A percentile compares a stretch with the other conserved stretches of the same genome.
phyloP scores from a whole-genome alignment of 1,284 basidiomycete species.

The Fomes fomentarius region DNA sequence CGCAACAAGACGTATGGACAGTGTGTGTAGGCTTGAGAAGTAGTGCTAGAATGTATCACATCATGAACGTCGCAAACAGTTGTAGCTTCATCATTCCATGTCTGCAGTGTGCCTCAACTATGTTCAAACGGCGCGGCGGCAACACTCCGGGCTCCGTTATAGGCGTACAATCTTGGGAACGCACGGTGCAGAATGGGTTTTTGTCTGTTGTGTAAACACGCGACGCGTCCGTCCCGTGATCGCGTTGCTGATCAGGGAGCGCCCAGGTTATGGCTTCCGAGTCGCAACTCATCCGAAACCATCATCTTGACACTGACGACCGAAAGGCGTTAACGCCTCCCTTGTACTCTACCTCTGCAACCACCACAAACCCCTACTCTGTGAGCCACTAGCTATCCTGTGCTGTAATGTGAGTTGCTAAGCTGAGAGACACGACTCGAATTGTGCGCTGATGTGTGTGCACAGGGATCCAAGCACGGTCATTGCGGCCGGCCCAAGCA shows the following conservation, averaged over 20 bases:
- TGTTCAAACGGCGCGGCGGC: too few relatives aligned
- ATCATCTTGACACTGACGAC: not conserved
- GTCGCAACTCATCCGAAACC: not conserved
- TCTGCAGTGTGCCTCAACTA: not conserved
- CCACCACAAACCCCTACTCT: not conserved
- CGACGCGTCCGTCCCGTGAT: conserved; percentile 20
- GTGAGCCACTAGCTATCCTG: not conserved
- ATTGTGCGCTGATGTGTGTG: not conserved
- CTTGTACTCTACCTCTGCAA: not conserved
- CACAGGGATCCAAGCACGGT: conserved; percentile 12
- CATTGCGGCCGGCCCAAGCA: conserved; percentile 17
- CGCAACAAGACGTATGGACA: not conserved
- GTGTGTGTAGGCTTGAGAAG: conserved; percentile 24
- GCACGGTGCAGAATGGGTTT: too few relatives aligned
- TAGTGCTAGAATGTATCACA: conserved; percentile 25
- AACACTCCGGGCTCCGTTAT: too few relatives aligned
- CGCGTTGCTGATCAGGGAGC: conserved; percentile 8
- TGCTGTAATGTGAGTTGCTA: not conserved
- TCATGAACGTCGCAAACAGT: conserved; percentile 8
- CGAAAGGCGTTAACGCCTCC: too few relatives aligned
- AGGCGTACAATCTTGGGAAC: too few relatives aligned
- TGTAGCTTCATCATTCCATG: not conserved
- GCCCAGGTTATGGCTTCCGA: not conserved
- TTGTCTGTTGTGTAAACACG: too few relatives aligned
- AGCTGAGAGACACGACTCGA: not conserved